Evolutionary conservation across 805 yeast genomes (phyloP).

Genomic region (fission yeast (Schizosaccharomyces pombe)): DNA sequence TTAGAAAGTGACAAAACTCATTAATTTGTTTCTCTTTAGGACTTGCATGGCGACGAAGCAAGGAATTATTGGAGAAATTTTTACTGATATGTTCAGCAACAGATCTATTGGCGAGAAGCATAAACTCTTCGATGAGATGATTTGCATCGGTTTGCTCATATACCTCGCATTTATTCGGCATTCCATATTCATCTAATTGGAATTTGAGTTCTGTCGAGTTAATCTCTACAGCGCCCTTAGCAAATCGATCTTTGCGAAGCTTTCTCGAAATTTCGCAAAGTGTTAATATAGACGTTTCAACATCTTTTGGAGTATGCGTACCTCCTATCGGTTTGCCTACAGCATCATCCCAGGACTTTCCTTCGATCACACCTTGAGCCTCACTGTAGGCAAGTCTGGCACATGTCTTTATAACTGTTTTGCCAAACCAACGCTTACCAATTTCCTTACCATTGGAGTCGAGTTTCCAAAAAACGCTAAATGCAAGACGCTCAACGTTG

Average conservation of each 20-base stretch:
- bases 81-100: conserved; percentile 64
- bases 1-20: conserved; percentile 47
- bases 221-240: conserved; percentile 22
- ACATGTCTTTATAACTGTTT: conserved; percentile 43
- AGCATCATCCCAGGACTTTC: conserved; percentile 1
- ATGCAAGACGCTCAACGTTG: conserved; percentile 35
- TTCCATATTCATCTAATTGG: conserved; percentile 67
- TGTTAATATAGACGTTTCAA: not conserved
- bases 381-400: conserved; percentile 30
- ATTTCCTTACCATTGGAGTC: conserved; percentile 50
- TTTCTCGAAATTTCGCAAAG: conserved; percentile 29
- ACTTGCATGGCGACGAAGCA: conserved; percentile 66
- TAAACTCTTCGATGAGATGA: conserved; percentile 46
- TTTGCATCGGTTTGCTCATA: conserved; percentile 37
- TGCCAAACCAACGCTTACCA: conserved; percentile 55
- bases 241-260: conserved; percentile 44
- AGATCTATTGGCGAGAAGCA: conserved; percentile 58
- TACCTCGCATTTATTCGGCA: conserved; percentile 45
- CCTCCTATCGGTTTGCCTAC: not conserved
- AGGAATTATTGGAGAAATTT: conserved; percentile 53
- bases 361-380: conserved; percentile 1
- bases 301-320: not conserved
- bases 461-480: conserved; percentile 61
- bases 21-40: conserved; percentile 69
- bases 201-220: conserved; percentile 42